phyloP scores from a whole-genome alignment of 106 monocot genomes.

The Acorus gramineus region DNA sequence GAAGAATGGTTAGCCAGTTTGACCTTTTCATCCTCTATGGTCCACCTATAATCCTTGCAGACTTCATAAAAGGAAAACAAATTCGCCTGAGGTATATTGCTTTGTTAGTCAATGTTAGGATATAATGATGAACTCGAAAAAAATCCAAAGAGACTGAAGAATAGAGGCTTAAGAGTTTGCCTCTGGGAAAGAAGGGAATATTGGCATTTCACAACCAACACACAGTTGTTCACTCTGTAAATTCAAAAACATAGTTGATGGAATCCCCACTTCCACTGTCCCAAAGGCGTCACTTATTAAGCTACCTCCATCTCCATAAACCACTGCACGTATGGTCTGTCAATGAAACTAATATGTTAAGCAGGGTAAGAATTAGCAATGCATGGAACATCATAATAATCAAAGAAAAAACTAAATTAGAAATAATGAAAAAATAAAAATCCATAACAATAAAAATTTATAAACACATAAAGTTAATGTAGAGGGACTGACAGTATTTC shows the following conservation, averaged over 20 bases:
- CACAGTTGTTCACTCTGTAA: conserved; percentile 76
- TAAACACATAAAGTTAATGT: not conserved
- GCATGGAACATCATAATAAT: not conserved
- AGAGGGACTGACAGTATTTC: conserved; percentile 68
- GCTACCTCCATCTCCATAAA: conserved; percentile 44
- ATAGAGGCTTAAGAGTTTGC: conserved; percentile 13
- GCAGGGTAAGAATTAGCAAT: no score
- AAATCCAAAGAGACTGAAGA: not conserved
- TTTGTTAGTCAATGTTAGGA: conserved; percentile 5
- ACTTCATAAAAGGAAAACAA: conserved; percentile 92
- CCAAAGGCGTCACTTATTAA: conserved; percentile 78
- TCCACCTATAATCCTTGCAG: conserved; percentile 76
- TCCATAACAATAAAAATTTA: not conserved
- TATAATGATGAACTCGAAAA: not conserved
- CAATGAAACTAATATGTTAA: not conserved
- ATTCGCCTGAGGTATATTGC: conserved; percentile 37
- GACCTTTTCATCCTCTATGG: conserved; percentile 63
- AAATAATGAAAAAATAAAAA: not conserved
- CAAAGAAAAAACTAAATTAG: not conserved
- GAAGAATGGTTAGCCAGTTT: not conserved
- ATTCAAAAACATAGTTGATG: conserved; percentile 43
- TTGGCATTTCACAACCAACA: conserved; percentile 80
- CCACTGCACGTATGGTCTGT: conserved; percentile 54
- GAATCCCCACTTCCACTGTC: conserved; percentile 68
- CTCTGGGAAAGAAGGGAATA: conserved; percentile 68